Base-by-base conservation (phyloP, 2,329 filamentous ascomycete species). In the Cladosporium sphaerospermum region DNA sequence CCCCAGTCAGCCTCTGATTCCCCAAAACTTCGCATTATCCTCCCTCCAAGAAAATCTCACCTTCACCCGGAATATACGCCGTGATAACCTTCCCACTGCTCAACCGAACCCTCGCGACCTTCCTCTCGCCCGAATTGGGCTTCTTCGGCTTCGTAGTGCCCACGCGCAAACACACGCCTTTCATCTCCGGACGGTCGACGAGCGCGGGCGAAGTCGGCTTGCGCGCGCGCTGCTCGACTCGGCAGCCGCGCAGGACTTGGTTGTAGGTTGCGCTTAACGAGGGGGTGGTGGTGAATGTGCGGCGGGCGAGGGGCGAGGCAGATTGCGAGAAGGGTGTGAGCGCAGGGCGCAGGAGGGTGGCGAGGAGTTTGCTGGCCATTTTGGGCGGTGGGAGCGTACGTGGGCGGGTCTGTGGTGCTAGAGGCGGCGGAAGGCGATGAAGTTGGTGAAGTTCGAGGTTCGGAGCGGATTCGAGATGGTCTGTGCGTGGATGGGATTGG, bases 81-180 rank as follows among this genome's bases (percentile, higher is more conserved):
- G 89, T 96, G 58, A 99, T 79, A 55, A 95, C 81, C 67, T 84
- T 89, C 52, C 93, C 93, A 59, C 83, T 91, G 56, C 88, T 93
- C 68, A 99, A 76, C 62, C 91, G 80, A 16, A 99, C 86, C 77
- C 92, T 89, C 2, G 92, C 92, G 54, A 89, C 93, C 78, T 99
- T 99, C 59, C 93, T 80, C 78, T 97, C 90, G 53, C 91, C 93
- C 28, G 93, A 99, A 73, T 99, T 99, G 60, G 93, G 93, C 75
- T 99, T 99, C 84, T 99, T 99, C 53, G 93, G 93, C 67, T 93
- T 90, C 63, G 88, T 90, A 63, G 91, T 88, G 66, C 89, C 90
- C 56, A 97, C 93, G 69, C 95, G 91, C 59, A 99, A 76, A 71
- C 93, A 97, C 36, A 99, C 93, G 62, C 92, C 93, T 77, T 97